A percentile compares a stretch with the other conserved stretches of the same genome.
Evolutionary conservation across 495 filamentous ascomycete species (phyloP).

Genomic region (Lophiotrema nucula): DNA sequence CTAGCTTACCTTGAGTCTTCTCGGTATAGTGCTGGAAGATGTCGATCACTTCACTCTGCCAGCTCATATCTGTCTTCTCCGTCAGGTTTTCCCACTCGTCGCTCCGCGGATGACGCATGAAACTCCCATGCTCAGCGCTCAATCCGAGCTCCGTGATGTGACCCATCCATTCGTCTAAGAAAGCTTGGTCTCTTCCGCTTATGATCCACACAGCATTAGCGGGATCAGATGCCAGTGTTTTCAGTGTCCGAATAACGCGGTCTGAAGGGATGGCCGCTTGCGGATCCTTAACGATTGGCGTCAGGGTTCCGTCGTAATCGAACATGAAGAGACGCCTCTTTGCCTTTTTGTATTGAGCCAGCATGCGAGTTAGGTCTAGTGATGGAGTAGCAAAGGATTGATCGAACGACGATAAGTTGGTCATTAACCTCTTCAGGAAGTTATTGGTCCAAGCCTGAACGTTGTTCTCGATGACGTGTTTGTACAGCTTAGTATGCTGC

Average conservation of each 20-base stretch:
- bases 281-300: constrained; percentile 89
- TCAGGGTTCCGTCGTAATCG: constrained; percentile 98
- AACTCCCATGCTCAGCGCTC: constrained; percentile 93
- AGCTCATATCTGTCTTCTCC: constrained; percentile 78
- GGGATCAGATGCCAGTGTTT: constrained; percentile 72
- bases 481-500: constrained; percentile 66
- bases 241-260: constrained; percentile 73
- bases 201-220: constrained; percentile 96
- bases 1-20: constrained; percentile 64
- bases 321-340: constrained; percentile 88
- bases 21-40: constrained; percentile 84
- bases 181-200: constrained; percentile 85
- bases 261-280: constrained; percentile 82
- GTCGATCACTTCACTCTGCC: constrained; percentile 77
- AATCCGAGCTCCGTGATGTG: constrained; percentile 81
- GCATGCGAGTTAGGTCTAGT: constrained; percentile 67
- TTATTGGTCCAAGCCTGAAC: constrained; percentile 79
- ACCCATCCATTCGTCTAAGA: constrained; percentile 82
- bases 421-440: constrained; percentile 71
- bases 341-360: constrained; percentile 69
- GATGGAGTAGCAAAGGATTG: constrained; percentile 74
- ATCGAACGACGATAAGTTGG: constrained; percentile 72
- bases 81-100: constrained; percentile 83
- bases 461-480: constrained; percentile 77
- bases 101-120: constrained; percentile 72